These are phyloP conservation scores for Diplodia corticola DNA, from an alignment of 2,329 filamentous ascomycete genomes.

Conservation along the genomic window DNA sequence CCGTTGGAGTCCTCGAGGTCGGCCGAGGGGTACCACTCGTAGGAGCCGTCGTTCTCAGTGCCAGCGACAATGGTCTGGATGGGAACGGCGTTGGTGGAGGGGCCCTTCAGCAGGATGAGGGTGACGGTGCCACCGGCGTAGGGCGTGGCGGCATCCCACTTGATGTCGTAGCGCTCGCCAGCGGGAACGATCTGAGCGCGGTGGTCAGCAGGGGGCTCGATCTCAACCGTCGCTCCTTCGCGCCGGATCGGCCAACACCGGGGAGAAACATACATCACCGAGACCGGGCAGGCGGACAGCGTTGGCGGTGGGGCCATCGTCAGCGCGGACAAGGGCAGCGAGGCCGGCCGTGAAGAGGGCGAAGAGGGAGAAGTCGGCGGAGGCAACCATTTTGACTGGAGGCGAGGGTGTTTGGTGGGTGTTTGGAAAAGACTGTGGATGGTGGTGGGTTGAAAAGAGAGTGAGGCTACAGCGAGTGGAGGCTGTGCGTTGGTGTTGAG, in stretches of 20 bases:
- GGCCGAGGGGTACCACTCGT: conserved; percentile 55
- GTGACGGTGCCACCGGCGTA: conserved; percentile 48
- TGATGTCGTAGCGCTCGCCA: conserved; percentile 58
- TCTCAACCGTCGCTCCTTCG: background rate
- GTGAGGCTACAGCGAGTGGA: conserved; percentile 22
- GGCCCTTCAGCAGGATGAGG: conserved; percentile 62
- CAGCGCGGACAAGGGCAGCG: conserved; percentile 43
- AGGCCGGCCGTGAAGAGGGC: conserved; percentile 56
- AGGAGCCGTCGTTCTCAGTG: conserved; percentile 58
- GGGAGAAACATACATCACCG: conserved; percentile 41
- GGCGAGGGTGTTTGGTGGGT: conserved; percentile 25
- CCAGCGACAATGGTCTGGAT: conserved; percentile 50
- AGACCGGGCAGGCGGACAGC: conserved; percentile 55
- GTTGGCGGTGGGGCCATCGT: conserved; percentile 49
- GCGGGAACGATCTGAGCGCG: conserved; percentile 50
- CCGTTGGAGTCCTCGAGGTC: conserved; percentile 46
- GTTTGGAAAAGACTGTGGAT: background rate
- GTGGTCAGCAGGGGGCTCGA: conserved; percentile 13
- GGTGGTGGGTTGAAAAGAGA: conserved; percentile 25
- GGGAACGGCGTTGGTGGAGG: conserved; percentile 55
- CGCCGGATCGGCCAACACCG: background rate
- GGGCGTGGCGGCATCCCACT: conserved; percentile 54
- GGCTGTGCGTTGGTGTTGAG: background rate
- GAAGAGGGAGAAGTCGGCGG: conserved; percentile 44
- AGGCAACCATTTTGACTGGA: conserved; percentile 36